Conservation (phyloP, 768 basidiomycete species). For the Tulasnella sp. region DNA sequence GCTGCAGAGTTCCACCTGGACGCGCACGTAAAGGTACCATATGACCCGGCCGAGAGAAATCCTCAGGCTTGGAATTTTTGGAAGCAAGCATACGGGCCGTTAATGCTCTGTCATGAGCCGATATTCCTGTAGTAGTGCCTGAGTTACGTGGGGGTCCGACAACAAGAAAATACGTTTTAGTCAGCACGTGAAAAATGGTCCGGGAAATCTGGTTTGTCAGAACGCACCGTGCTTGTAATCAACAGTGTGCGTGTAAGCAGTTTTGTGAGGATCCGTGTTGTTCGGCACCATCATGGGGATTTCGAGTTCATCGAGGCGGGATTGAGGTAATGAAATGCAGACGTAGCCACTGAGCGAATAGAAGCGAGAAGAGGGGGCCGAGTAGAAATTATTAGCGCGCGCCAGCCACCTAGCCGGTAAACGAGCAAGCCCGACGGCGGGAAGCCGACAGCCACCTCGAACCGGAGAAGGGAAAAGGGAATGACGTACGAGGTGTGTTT, state of each 20-base stretch:
- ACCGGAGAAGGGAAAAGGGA: background rate
- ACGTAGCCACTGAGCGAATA: slow-evolving; percentile 72
- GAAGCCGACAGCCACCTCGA: background rate
- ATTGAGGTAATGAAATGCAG: slow-evolving; percentile 75
- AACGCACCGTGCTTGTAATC: slow-evolving; percentile 81
- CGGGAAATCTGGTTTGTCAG: background rate
- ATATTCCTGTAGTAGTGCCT: slow-evolving; percentile 96
- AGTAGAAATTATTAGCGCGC: background rate
- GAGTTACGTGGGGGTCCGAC: slow-evolving; percentile 21
- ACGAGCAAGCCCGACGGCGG: slow-evolving; percentile 7
- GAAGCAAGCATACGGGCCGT: slow-evolving; percentile 77
- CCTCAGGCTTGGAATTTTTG: slow-evolving; percentile 44
- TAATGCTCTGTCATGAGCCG: slow-evolving; percentile 88
- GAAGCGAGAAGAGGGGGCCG: background rate
- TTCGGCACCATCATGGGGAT: slow-evolving; percentile 92
- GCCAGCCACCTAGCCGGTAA: background rate
- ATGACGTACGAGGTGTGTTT: slow-evolving; percentile 79
- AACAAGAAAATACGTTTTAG: background rate
- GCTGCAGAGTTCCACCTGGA: slow-evolving; percentile 75
- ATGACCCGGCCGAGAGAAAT: slow-evolving; percentile 92
- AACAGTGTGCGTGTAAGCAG: slow-evolving; percentile 93
- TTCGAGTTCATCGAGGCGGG: slow-evolving; percentile 68
- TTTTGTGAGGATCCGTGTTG: slow-evolving; percentile 86
- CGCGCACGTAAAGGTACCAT: slow-evolving; percentile 89
- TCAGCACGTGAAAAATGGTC: slow-evolving; percentile 3